Conservation (phyloP, 257 asterid species). For the Catharanthus roseus region DNA sequence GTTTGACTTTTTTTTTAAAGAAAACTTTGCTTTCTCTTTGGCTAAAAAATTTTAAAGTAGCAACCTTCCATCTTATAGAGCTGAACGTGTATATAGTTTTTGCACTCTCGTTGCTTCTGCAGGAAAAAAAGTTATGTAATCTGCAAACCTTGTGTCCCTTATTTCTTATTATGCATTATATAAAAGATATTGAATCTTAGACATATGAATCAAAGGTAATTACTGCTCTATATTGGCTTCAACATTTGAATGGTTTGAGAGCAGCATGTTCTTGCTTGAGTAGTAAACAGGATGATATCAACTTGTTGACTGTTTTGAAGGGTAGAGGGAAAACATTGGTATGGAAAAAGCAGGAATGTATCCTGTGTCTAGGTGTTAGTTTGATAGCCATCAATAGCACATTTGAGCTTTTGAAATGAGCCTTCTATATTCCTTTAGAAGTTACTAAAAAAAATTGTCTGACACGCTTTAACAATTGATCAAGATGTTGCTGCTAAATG, state of each 20-base stretch:
- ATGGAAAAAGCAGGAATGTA: background rate
- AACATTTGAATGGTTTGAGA: background rate
- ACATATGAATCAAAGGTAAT: background rate
- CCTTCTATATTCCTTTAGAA: background rate
- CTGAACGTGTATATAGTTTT: background rate
- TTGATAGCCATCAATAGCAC: background rate
- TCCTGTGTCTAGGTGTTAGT: background rate
- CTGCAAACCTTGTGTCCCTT: background rate
- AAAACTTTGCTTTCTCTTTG: background rate
- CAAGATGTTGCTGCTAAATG: background rate
- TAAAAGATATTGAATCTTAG: background rate
- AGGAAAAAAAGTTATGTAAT: background rate
- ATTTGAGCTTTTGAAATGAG: background rate
- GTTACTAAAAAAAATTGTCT: background rate
- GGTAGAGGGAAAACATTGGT: background rate
- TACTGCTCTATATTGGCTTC: background rate
- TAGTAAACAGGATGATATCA: background rate
- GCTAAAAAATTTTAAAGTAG: background rate
- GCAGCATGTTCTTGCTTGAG: background rate
- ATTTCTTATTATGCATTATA: background rate
- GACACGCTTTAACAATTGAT: background rate
- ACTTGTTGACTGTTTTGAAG: background rate
- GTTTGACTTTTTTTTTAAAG: background rate
- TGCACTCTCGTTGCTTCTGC: background rate
- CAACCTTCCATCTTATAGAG: background rate